Conservation (phyloP, 805 yeast species). For the Schwanniomyces vanrijiae region DNA sequence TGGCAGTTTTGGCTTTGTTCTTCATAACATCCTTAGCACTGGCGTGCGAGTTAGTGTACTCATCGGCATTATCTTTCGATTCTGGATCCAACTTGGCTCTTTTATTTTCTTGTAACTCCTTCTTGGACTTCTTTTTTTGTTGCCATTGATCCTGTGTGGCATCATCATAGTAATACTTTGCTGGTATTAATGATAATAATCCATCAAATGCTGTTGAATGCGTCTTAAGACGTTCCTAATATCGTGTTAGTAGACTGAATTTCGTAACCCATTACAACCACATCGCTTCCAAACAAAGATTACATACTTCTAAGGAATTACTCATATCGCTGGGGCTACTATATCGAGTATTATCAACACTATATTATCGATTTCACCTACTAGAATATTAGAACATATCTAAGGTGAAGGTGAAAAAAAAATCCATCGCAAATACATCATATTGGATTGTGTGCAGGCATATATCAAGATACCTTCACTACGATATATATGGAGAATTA, state of each 20-base stretch:
- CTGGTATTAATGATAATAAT: conserved; percentile 85
- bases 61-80: conserved; percentile 42
- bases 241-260: conserved; percentile 19
- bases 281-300: neutral
- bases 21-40: conserved; percentile 63
- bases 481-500: no score
- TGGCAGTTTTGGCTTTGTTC: conserved; percentile 54
- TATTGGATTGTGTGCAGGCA: neutral
- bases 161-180: conserved; percentile 90
- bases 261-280: neutral
- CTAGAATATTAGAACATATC: neutral
- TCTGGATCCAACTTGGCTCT: conserved; percentile 76
- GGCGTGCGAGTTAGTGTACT: conserved; percentile 39
- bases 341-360: neutral
- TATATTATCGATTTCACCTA: neutral
- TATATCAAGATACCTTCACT: no score
- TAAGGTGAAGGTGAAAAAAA: conserved; percentile 1
- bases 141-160: conserved; percentile 91
- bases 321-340: conserved; percentile 35
- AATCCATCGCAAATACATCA: conserved; percentile 3
- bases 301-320: conserved; percentile 62
- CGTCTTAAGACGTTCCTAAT: conserved; percentile 70
- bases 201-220: conserved; percentile 88
- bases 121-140: conserved; percentile 71
- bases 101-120: conserved; percentile 60